Conservation (phyloP, 768 basidiomycete species). For the Melanogaster broomeanus region DNA sequence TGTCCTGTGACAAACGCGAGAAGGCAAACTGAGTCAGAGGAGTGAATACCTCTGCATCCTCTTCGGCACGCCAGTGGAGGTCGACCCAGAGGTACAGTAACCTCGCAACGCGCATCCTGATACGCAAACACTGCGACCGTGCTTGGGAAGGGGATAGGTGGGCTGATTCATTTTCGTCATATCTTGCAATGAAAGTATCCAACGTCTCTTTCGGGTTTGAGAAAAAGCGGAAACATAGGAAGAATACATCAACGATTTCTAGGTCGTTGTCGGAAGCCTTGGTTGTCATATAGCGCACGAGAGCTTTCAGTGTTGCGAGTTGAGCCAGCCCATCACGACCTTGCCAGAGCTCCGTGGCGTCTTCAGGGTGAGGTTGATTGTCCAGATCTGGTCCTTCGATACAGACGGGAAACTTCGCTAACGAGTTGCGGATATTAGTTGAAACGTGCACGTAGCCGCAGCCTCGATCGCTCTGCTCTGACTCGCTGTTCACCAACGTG, state of each 20-base stretch:
- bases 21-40: slow-evolving; percentile 34
- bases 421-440: slow-evolving; percentile 24
- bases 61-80: slow-evolving; percentile 59
- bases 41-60: slow-evolving; percentile 44
- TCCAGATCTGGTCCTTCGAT: slow-evolving; percentile 28
- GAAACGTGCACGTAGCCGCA: slow-evolving; percentile 26
- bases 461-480: slow-evolving; percentile 7
- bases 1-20: slow-evolving; percentile 26
- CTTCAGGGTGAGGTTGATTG: slow-evolving; percentile 32
- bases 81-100: slow-evolving; percentile 72
- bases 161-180: slow-evolving; percentile 34
- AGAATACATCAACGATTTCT: slow-evolving; percentile 55
- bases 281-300: slow-evolving; percentile 49
- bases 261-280: slow-evolving; percentile 40
- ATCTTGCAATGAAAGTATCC: slow-evolving; percentile 48
- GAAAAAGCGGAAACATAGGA: slow-evolving; percentile 74
- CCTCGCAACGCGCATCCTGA: slow-evolving; percentile 61
- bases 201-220: slow-evolving; percentile 50
- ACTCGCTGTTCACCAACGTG: slow-evolving; percentile 19
- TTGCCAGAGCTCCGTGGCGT: slow-evolving; percentile 28
- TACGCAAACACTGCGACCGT: slow-evolving; percentile 44
- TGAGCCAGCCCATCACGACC: slow-evolving; percentile 29
- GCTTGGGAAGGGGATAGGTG: slow-evolving; percentile 32
- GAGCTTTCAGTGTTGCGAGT: slow-evolving; percentile 41
- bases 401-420: slow-evolving; percentile 29